Conservation (phyloP, 2,329 filamentous ascomycete species). For the Cryphonectria carpinicola region DNA sequence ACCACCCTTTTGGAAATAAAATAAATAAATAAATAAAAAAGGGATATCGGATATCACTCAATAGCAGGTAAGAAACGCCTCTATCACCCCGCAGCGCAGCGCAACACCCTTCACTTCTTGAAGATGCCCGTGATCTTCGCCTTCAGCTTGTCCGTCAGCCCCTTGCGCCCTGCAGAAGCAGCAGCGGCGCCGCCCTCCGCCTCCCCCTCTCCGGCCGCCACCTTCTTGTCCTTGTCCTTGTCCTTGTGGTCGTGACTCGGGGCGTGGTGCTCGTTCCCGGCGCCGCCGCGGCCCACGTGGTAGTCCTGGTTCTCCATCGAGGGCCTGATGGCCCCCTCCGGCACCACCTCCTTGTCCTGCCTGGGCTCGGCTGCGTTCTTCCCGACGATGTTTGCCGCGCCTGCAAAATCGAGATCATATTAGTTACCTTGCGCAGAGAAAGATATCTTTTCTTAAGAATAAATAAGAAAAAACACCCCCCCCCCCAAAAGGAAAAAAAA, state of each 20-base stretch:
- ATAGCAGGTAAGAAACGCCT: background rate
- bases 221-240: constrained; percentile 31
- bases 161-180: constrained; percentile 36
- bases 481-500: too few species aligned
- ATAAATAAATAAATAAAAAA: background rate
- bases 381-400: constrained; percentile 63
- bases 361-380: constrained; percentile 45
- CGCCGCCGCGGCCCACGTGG: constrained; percentile 64
- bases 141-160: constrained; percentile 63
- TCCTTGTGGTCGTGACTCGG: constrained; percentile 32
- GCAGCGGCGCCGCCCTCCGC: constrained; percentile 20
- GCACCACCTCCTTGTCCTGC: constrained; percentile 56
- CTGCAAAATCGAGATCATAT: constrained; percentile 39
- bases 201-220: constrained; percentile 26
- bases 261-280: constrained; percentile 56
- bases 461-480: too few species aligned
- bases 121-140: constrained; percentile 54
- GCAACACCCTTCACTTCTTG: constrained; percentile 45
- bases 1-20: background rate
- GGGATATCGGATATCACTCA: background rate
- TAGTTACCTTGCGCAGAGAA: background rate
- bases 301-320: constrained; percentile 53
- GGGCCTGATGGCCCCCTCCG: constrained; percentile 55
- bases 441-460: too few species aligned
- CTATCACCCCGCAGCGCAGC: background rate